Conservation (phyloP, 257 asterid genomes). For the Penstemon eatonii region DNA sequence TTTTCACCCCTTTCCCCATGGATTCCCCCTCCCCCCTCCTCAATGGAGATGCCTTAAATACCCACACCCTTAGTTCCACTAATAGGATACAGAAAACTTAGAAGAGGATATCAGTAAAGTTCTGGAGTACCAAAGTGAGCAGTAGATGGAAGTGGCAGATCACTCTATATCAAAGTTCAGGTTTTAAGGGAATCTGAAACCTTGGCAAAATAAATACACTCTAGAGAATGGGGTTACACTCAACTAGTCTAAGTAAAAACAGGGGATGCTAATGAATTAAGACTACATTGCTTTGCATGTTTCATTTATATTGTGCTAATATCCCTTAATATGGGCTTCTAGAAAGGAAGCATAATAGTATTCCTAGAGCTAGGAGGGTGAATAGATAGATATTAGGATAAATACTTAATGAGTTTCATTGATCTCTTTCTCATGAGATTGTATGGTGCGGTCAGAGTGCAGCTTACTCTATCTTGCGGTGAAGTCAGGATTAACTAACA, state of each 20-base stretch:
- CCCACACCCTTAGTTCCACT: neutral
- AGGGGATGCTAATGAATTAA: slow-evolving; percentile 1
- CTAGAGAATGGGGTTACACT: neutral
- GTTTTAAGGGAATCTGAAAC: neutral
- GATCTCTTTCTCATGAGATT: no score
- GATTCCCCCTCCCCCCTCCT: no score
- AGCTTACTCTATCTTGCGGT: no score
- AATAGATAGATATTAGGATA: slow-evolving; percentile 12
- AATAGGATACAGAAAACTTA: neutral
- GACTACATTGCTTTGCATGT: neutral
- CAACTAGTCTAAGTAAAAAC: neutral
- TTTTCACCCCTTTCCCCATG: no score
- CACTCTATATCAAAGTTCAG: no score
- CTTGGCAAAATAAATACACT: neutral
- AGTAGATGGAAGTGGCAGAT: neutral
- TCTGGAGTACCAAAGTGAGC: neutral
- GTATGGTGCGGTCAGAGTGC: no score
- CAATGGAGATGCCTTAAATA: no score
- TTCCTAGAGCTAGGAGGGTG: slow-evolving; percentile 8
- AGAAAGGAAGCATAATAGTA: slow-evolving; percentile 1
- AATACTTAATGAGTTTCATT: neutral
- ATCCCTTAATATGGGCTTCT: slow-evolving; percentile 8
- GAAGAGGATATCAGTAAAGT: neutral
- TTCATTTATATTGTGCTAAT: slow-evolving; percentile 7
- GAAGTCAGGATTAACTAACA: neutral